Evolutionary conservation across 164 flowering plant species (phyloP), one percentile per base, ranked within the genome.

Genomic region (Hamamelis virginiana): DNA sequence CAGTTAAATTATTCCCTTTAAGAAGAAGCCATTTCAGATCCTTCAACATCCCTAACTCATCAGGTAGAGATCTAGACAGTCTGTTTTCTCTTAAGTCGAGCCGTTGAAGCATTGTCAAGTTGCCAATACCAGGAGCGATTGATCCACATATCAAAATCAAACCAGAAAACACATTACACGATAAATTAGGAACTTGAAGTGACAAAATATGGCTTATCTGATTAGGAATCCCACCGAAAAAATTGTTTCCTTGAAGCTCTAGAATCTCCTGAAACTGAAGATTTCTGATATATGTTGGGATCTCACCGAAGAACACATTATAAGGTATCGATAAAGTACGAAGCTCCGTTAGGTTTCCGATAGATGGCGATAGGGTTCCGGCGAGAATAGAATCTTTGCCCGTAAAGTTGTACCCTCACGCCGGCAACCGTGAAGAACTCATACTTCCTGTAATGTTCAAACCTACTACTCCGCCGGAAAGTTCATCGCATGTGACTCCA

Each of bases 241-340:
- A 84, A 72, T 83, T 83, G 70, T 87, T 88, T 3, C 85, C 87
- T 69, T 82, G 87, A 43, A 90, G 87, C 70, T 88, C 81, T 43
- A 88, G 70, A 11, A 77, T 60, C 67, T 86, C 78, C 27, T 87
- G 67, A 3, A 22, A 45, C 61, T n/a, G 47, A 27, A 88, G 82
- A 10, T 15, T 41, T n/a, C 85, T 83, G 21, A 90, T 55, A 46
- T 72, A 75, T 58, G 47, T 74, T 45, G 96, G 93, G 62, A 90
- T 82, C 77, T 76, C 79, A 10, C 91, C 93, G 62, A 74, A 70
- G 62, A 88, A 80, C 2, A 59, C 77, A 58, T 81, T 78, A 68
- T 77, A 4, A 2, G 88, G 68, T 51, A 90, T 10, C 5, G 86
- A 80, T 50, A 90, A 59, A 15, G 69, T 28, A 51, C 81, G 77